These are phyloP conservation scores for Yarrowia alimentaria DNA, from an alignment of 805 yeast species.

Conservation along the genomic window DNA sequence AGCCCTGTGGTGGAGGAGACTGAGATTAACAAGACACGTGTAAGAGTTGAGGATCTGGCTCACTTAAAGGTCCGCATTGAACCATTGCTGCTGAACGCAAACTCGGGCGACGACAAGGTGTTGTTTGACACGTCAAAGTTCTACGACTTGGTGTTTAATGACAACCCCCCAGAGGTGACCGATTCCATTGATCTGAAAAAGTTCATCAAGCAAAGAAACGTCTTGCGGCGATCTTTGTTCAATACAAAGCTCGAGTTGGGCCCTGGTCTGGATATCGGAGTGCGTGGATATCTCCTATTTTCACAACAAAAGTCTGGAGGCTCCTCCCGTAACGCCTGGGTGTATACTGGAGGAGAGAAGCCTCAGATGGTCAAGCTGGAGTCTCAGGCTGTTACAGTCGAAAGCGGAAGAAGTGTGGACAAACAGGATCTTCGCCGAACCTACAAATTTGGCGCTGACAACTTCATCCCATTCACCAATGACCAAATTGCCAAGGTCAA, in stretches of 20 bases:
- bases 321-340: slow-evolving; percentile 48
- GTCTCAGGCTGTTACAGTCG: slow-evolving; percentile 43
- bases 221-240: slow-evolving; percentile 62
- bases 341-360: slow-evolving; percentile 54
- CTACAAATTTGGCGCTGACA: slow-evolving; percentile 47
- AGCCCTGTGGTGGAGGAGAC: slow-evolving; percentile 52
- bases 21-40: slow-evolving; percentile 45
- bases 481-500: slow-evolving; percentile 42
- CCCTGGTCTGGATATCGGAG: slow-evolving; percentile 56
- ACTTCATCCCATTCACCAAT: slow-evolving; percentile 42
- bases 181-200: slow-evolving; percentile 44
- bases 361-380: slow-evolving; percentile 53
- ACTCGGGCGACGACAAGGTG: slow-evolving; percentile 31
- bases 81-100: slow-evolving; percentile 59
- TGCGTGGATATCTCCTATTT: slow-evolving; percentile 69
- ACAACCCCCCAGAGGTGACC: slow-evolving; percentile 45
- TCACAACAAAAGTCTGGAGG: slow-evolving; percentile 47
- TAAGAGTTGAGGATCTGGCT: slow-evolving; percentile 58
- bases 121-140: slow-evolving; percentile 49
- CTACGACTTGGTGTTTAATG: slow-evolving; percentile 50
- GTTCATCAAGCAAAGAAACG: slow-evolving; percentile 53
- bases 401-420: slow-evolving; percentile 47
- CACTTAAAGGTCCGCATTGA: slow-evolving; percentile 52
- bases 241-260: slow-evolving; percentile 59
- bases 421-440: slow-evolving; percentile 42